Percentiles rank a stretch among this genome's conserved stretches.
These are phyloP conservation scores for Colletotrichum camelliae DNA, from an alignment of 2,329 filamentous ascomycete genomes.

Conservation along the genomic window DNA sequence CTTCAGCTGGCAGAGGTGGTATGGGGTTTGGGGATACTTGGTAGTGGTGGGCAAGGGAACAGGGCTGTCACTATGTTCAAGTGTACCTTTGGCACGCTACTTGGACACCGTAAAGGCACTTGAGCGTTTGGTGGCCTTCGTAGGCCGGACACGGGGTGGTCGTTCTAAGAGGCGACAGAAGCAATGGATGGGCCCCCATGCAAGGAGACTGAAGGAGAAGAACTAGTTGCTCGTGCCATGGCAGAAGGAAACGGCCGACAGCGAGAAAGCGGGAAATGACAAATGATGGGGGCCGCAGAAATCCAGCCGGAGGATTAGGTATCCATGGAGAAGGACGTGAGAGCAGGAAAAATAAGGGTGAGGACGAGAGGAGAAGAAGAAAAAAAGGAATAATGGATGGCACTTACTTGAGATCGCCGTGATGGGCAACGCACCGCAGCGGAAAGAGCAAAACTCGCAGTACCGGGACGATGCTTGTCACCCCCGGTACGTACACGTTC, in stretches of 20 bases:
- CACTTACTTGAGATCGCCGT: slow-evolving; percentile 15
- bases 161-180: background rate
- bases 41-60: slow-evolving; percentile 3
- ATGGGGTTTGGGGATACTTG: background rate
- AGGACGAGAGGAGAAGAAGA: background rate
- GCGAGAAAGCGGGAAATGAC: slow-evolving; percentile 11
- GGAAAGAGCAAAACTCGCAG: background rate
- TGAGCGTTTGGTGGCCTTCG: slow-evolving; percentile 1
- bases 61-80: slow-evolving; percentile 9
- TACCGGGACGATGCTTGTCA: background rate
- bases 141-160: background rate
- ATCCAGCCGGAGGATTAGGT: background rate
- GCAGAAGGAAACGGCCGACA: background rate
- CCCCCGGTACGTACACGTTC: background rate
- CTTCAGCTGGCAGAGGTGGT: slow-evolving; percentile 7
- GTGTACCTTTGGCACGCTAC: background rate
- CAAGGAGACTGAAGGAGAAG: slow-evolving; percentile 10
- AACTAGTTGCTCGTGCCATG: background rate
- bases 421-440: slow-evolving; percentile 3
- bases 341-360: background rate
- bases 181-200: background rate
- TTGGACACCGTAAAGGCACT: slow-evolving; percentile 1
- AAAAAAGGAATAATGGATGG: slow-evolving; percentile 16
- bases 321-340: background rate
- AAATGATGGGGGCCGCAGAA: slow-evolving; percentile 3